Base-by-base conservation (phyloP, 2,329 filamentous ascomycete species). In the Cercospora beticola region DNA sequence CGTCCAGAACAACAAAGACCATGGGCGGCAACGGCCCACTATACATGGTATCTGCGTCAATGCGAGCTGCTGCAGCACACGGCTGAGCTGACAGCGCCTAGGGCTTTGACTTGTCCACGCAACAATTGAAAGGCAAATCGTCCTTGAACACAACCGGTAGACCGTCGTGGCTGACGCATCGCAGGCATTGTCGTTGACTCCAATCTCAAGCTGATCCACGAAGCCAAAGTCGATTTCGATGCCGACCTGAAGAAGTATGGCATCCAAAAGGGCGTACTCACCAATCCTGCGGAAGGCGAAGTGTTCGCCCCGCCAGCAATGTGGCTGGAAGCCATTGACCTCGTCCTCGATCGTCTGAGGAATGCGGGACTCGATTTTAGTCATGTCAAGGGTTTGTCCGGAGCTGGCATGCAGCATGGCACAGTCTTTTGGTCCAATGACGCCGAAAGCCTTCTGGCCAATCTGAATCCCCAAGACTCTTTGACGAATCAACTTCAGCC, bases 141-240 rank as follows among this genome's bases (percentile, higher is more conserved):
- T 4, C 18, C 21, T 36, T 61, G 36, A 23, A 6, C 36, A 23
- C 3, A 16, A 7, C 28, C 26, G 23, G 43, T 46, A 5, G 43
- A 8, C 28, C 9, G 18, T 16, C 21, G 46, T 52, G 46, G 57
- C 64, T 71, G 59, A 69, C 30, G 26, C 3, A 14, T 33, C 12
- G 12, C 74, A 94, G 92, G 89, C 73, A 90, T 98, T 73, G 90
- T 95, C 62, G 91, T 98, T 73, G 88, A 90, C 66, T 92, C 93
- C 4, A 87, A 93, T 74, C 88, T 98, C 71, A 90, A 91, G 75
- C 90, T 95, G 62, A 84, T 92, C 16, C 87, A 92, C 74, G 88
- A 97, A 80, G 92, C 93, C 76, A 97, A 96, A 79, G 94, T 97
- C 79, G 94, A 97, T 81, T 98, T 99, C 77, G 95, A 98, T 80